A percentile compares a stretch with the other conserved stretches of the same genome.
phyloP scores from a whole-genome alignment of 495 filamentous ascomycete genomes.

The Daldinia childiae region DNA sequence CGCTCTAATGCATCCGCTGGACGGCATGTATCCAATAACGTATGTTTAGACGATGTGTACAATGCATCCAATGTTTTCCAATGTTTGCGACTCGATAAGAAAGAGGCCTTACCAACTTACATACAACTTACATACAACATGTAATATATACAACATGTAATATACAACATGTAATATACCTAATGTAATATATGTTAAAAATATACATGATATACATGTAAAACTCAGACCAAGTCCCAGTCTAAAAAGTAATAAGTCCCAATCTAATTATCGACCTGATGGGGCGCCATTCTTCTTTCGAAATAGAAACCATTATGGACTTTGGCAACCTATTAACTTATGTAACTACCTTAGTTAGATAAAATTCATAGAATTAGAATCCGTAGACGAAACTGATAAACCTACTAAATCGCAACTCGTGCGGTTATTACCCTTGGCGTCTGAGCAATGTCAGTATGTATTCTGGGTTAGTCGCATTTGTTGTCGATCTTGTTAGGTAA shows the following conservation, averaged over 20 bases:
- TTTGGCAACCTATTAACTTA: neutral
- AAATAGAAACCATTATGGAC: neutral
- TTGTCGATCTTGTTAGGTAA: conserved; percentile 34
- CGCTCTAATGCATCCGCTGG: conserved; percentile 19
- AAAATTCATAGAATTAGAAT: no score
- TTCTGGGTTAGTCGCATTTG: conserved; percentile 34
- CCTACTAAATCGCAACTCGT: conserved; percentile 3
- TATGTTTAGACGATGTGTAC: neutral
- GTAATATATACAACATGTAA: neutral
- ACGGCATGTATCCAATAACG: conserved; percentile 10
- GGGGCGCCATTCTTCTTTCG: neutral
- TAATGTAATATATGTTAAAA: conserved; percentile 1
- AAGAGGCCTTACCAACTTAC: neutral
- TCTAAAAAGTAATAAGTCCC: neutral
- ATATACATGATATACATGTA: conserved; percentile 11
- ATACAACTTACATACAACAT: neutral
- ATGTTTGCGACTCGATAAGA: conserved; percentile 30
- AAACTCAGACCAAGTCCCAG: neutral
- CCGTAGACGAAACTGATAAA: neutral
- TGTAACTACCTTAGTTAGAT: no score
- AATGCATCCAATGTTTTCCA: conserved; percentile 1
- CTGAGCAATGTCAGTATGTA: conserved; percentile 21
- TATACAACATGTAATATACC: neutral
- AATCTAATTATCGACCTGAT: neutral
- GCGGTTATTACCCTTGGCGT: conserved; percentile 21